Base-by-base conservation (phyloP, 2,329 filamentous ascomycete species). In the Fusarium mexicanum region DNA sequence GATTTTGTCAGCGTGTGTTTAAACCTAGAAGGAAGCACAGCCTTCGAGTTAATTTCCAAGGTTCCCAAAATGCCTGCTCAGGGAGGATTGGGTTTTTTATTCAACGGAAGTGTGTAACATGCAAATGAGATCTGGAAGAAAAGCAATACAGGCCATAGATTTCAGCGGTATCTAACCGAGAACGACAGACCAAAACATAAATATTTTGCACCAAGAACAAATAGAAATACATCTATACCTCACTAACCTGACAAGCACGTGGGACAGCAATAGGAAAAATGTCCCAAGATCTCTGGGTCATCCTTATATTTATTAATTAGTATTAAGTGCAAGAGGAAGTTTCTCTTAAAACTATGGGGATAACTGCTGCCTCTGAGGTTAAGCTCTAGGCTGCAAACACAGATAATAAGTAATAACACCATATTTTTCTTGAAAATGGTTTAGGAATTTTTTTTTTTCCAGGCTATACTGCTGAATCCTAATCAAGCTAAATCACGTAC, bases 301-400 rank as follows among this genome's bases (percentile, higher is more conserved):
- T 26, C 24, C 12, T 26, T 5, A 20, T 26, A 10, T 46, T 3
- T 26, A 10, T 46, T 3, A 10, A 10, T 20, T 6, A 8, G 26
- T 9, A 5, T 26, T 5, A 1, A 47, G 0, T 20, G 18, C 5
- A 26, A 6, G 24, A 0, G 20, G 8, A 2, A 14, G 9, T 14
- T 5, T 18, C 12, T 26, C 8, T 43, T 17, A 16, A 14, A 16
- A n/a, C n/a, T 3, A 33, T 33, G 5, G 33, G n/a, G n/a, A n/a
- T n/a, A n/a, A n/a, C n/a, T n/a, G n/a, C n/a, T n/a, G n/a, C n/a
- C n/a, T n/a, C n/a, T n/a, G n/a, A n/a, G n/a, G n/a, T n/a, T n/a
- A n/a, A n/a, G n/a, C n/a, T n/a, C n/a, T n/a, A n/a, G n/a, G n/a
- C n/a, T n/a, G n/a, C n/a, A n/a, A n/a, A n/a, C n/a, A n/a, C n/a